Percentiles rank a stretch among this genome's conserved stretches.
phyloP scores from a whole-genome alignment of 768 basidiomycete genomes.

The Rhodotorula toruloides region DNA sequence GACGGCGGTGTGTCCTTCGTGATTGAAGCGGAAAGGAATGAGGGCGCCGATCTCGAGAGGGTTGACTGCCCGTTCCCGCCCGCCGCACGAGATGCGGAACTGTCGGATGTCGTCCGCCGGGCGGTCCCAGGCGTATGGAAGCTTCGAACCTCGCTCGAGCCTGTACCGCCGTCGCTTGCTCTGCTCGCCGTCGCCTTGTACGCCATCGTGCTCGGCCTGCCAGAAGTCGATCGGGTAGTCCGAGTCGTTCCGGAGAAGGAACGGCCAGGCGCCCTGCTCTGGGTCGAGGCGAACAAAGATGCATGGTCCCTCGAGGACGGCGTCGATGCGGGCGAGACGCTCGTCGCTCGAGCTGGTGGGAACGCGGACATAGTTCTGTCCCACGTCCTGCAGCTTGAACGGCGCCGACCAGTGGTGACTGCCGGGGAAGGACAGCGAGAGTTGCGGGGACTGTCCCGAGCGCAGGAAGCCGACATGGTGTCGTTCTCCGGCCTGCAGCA shows the following conservation, averaged over 20 bases:
- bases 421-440: constrained; percentile 82
- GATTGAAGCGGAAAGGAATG: constrained; percentile 72
- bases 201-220: constrained; percentile 54
- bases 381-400: constrained; percentile 86
- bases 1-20: constrained; percentile 50
- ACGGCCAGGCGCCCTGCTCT: constrained; percentile 76
- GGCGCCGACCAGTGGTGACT: constrained; percentile 83
- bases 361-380: constrained; percentile 69
- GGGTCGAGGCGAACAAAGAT: constrained; percentile 74
- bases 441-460: constrained; percentile 62
- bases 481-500: constrained; percentile 64
- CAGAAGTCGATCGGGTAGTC: constrained; percentile 62
- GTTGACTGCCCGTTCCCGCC: constrained; percentile 65
- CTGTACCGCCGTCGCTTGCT: constrained; percentile 50
- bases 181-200: not conserved
- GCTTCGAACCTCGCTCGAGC: constrained; percentile 55
- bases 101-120: constrained; percentile 79
- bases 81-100: constrained; percentile 61
- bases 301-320: constrained; percentile 75
- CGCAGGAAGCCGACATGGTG: constrained; percentile 65
- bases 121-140: constrained; percentile 86
- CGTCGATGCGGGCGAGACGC: constrained; percentile 66
- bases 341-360: constrained; percentile 46
- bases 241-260: constrained; percentile 82
- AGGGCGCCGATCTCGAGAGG: constrained; percentile 93